A percentile compares a stretch with the other conserved stretches of the same genome.
phyloP scores from a whole-genome alignment of 2,329 filamentous ascomycete genomes.

The Exophiala oligosperma region DNA sequence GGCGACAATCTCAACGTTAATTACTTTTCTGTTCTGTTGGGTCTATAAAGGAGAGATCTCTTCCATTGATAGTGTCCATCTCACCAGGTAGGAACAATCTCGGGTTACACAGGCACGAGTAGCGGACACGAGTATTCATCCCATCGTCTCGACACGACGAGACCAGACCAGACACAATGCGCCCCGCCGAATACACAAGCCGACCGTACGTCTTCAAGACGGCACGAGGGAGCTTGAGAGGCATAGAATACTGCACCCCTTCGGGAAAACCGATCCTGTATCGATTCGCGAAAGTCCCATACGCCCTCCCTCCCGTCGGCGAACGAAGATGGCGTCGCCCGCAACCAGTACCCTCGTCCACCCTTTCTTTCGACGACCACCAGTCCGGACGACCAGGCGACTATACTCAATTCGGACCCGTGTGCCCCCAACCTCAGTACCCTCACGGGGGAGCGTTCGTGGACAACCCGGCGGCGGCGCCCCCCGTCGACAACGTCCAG shows the following conservation, averaged over 20 bases:
- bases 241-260: constrained; percentile 22
- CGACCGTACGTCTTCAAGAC: constrained; percentile 26
- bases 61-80: neutral
- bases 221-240: constrained; percentile 21
- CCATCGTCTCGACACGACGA: neutral
- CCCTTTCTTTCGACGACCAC: constrained; percentile 32
- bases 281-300: constrained; percentile 39
- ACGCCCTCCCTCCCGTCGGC: constrained; percentile 42
- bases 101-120: neutral
- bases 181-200: constrained; percentile 23
- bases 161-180: constrained; percentile 14
- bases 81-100: neutral
- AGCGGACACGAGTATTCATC: neutral
- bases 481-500: constrained; percentile 31
- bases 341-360: constrained; percentile 31
- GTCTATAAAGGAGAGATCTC: neutral
- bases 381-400: constrained; percentile 35
- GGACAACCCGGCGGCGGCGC: constrained; percentile 31
- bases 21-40: neutral
- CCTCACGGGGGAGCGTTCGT: constrained; percentile 24
- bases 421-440: constrained; percentile 44
- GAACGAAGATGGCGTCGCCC: constrained; percentile 42
- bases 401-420: constrained; percentile 38
- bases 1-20: neutral
- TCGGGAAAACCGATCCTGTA: constrained; percentile 28